Conservation (phyloP, 2,329 filamentous ascomycete species). For the Botryosphaeria dothidea region DNA sequence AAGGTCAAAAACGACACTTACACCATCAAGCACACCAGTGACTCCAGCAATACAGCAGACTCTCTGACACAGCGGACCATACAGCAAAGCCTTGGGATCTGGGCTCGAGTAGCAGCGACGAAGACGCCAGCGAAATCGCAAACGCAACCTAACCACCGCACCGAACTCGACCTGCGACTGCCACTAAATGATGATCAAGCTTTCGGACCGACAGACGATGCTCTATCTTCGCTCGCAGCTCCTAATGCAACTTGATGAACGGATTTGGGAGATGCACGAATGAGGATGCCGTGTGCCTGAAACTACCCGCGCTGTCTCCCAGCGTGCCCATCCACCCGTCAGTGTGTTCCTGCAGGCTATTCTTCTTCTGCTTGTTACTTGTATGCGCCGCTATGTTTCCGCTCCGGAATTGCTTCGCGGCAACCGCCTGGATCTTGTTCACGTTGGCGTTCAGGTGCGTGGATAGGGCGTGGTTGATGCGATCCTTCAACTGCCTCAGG, state of each 20-base stretch:
- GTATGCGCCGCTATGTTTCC: neutral
- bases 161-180: too few species aligned
- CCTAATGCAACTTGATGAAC: too few species aligned
- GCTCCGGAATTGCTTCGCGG: neutral
- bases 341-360: neutral
- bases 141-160: too few species aligned
- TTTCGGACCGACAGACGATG: too few species aligned
- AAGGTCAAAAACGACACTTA: neutral
- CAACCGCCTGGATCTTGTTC: neutral
- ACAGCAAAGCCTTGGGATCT: neutral
- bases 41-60: neutral
- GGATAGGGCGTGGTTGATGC: neutral
- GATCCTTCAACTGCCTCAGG: too few species aligned
- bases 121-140: neutral
- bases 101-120: neutral
- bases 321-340: neutral
- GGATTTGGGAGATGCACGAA: too few species aligned
- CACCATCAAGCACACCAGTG: neutral
- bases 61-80: neutral
- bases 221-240: too few species aligned
- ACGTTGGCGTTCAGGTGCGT: neutral
- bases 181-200: too few species aligned
- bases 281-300: too few species aligned
- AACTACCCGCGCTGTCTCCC: neutral
- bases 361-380: neutral